A percentile compares a stretch with the other conserved stretches of the same genome.
phyloP scores from a whole-genome alignment of 2,329 filamentous ascomycete genomes.

The Ophiostoma australiae region DNA sequence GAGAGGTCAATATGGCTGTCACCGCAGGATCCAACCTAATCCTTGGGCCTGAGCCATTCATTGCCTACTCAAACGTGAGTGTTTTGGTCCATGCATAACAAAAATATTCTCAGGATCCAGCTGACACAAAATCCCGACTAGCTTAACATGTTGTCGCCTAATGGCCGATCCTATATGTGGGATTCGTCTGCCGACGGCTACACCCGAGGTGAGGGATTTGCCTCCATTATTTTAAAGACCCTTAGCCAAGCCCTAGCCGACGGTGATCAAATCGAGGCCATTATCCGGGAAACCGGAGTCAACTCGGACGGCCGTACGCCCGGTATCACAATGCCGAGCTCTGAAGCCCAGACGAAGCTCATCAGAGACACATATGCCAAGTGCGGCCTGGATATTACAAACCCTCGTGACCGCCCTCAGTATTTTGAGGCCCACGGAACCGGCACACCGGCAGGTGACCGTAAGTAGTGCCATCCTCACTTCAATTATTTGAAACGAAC shows the following conservation, averaged over 20 bases:
- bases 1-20: not conserved
- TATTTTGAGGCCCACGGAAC: not conserved
- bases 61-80: not conserved
- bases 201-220: not conserved
- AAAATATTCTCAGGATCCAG: not conserved
- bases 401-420: not conserved
- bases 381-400: not conserved
- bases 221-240: not conserved
- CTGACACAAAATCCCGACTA: not conserved
- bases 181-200: not conserved
- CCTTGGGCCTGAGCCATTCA: not conserved
- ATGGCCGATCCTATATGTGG: not conserved
- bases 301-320: not conserved
- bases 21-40: not conserved
- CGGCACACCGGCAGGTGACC: not conserved
- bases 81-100: not conserved
- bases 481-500: not conserved
- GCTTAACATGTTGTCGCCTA: not conserved
- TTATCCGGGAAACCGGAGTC: not conserved
- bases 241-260: not conserved
- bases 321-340: not conserved
- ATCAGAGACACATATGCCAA: not conserved
- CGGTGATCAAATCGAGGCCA: not conserved
- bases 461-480: not conserved
- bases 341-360: not conserved